Conservation (phyloP, 768 basidiomycete genomes). For the Lactifluus pinguis region DNA sequence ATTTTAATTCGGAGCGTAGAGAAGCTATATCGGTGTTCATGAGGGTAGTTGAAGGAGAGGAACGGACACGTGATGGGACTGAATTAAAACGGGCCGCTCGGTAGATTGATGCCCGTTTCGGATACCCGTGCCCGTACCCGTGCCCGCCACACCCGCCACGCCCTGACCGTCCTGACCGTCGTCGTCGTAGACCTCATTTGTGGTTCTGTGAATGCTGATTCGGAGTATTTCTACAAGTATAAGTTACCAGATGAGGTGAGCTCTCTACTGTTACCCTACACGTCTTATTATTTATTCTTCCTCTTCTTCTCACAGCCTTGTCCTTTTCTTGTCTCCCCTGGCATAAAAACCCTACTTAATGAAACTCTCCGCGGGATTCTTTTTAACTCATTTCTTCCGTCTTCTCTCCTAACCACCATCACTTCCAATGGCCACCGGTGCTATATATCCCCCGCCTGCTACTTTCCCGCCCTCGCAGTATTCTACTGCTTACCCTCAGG, state of each 20-base stretch:
- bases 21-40: slow-evolving; percentile 31
- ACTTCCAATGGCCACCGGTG: slow-evolving; percentile 5
- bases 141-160: no score
- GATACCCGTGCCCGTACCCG: neutral
- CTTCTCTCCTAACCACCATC: slow-evolving; percentile 9
- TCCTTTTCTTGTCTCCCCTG: neutral
- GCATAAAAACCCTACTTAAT: neutral
- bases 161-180: no score
- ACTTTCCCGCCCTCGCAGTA: neutral
- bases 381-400: neutral
- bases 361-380: neutral
- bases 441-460: neutral
- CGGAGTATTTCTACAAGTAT: no score
- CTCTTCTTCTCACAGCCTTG: neutral
- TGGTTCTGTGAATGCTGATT: no score
- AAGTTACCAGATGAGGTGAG: neutral
- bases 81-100: neutral
- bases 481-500: neutral
- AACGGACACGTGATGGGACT: no score
- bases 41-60: neutral
- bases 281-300: neutral
- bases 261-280: neutral
- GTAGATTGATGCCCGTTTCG: neutral
- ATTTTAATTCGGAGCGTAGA: slow-evolving; percentile 63
- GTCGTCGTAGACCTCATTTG: no score